Base-by-base conservation (phyloP, 345 rosid genomes). In the Gossypium mustelinum region DNA sequence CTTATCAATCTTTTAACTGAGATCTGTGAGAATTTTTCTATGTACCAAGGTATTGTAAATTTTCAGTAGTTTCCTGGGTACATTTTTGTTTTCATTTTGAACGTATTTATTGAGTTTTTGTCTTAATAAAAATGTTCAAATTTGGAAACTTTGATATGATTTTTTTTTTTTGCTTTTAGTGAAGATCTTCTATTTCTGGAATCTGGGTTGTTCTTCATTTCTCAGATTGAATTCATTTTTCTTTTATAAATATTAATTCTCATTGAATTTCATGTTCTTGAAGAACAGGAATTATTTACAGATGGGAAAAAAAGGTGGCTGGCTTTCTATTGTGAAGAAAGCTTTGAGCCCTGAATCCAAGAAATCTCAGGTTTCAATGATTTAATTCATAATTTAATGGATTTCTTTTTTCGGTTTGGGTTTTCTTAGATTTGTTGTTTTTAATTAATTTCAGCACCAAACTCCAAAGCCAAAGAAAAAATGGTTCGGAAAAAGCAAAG, bases 311-410 rank as follows among this genome's bases (percentile, higher is more conserved):
- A 90, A 85, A 77, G 86, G 86, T 68, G 79, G 75, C 65, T 94
- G 98, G 98, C 90, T 94, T 72, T 84, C 92, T 52, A 89, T 84
- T 66, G 82, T 94, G 78, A 94, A 81, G 92, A 94, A 87, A 84
- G 90, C 83, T 56, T 83, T 94, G 45, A 86, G 80, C 79, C 82
- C 89, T 17, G 84, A 75, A 16, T 75, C 91, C 29, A 87, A 85
- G 77, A 85, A 81, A 78, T 84, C 84, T 77, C 73, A 80, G 90
- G 97, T 88, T 68, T 73, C 74, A 45, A 17, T 69, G 14, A 43
- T 48, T 56, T 34, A 24, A 13, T 25, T 25, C 44, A 7, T 66
- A 41, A 74, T 22, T 65, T 54, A 64, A n/a, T 51, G 54, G 5
- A 17, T 11, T 52, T 44, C 45, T 3, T 34, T 25, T 43, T 43